Percentiles rank a stretch among this genome's conserved stretches.
Evolutionary conservation across 164 flowering plant species (phyloP).

Genomic region (Akebia trifoliata): DNA sequence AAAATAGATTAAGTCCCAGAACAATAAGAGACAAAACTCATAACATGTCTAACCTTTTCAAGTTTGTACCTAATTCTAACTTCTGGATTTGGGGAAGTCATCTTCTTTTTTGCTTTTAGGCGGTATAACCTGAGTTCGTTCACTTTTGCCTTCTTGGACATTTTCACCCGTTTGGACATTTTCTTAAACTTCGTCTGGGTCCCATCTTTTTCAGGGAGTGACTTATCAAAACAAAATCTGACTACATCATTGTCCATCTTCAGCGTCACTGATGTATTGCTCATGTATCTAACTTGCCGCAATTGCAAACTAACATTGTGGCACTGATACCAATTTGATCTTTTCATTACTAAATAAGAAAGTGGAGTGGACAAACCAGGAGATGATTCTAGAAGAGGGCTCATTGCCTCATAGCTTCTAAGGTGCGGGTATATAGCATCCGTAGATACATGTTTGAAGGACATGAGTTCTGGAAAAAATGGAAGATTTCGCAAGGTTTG

Average conservation of each 20-base stretch:
- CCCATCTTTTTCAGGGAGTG: slow-evolving; percentile 14
- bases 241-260: slow-evolving; percentile 49
- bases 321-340: slow-evolving; percentile 8
- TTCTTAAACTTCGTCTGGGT: slow-evolving; percentile 26
- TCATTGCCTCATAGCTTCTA: slow-evolving; percentile 11
- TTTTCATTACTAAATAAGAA: slow-evolving; percentile 10
- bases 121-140: slow-evolving; percentile 80
- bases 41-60: slow-evolving; percentile 54
- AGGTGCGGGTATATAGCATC: slow-evolving; percentile 1
- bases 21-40: background rate
- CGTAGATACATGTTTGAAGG: slow-evolving; percentile 4
- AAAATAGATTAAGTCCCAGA: background rate
- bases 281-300: slow-evolving; percentile 30
- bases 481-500: slow-evolving; percentile 11
- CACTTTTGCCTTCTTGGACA: slow-evolving; percentile 61
- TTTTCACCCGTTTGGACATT: slow-evolving; percentile 28
- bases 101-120: slow-evolving; percentile 80
- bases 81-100: slow-evolving; percentile 88
- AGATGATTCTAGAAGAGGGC: slow-evolving; percentile 12
- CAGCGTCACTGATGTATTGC: slow-evolving; percentile 44
- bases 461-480: slow-evolving; percentile 9
- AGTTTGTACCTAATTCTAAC: slow-evolving; percentile 85
- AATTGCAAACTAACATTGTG: slow-evolving; percentile 12
- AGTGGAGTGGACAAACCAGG: slow-evolving; percentile 7
- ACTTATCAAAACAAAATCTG: slow-evolving; percentile 52